A percentile compares a stretch with the other conserved stretches of the same genome.
Conservation (phyloP, 345 rosid genomes). For the Acer saccharum region DNA sequence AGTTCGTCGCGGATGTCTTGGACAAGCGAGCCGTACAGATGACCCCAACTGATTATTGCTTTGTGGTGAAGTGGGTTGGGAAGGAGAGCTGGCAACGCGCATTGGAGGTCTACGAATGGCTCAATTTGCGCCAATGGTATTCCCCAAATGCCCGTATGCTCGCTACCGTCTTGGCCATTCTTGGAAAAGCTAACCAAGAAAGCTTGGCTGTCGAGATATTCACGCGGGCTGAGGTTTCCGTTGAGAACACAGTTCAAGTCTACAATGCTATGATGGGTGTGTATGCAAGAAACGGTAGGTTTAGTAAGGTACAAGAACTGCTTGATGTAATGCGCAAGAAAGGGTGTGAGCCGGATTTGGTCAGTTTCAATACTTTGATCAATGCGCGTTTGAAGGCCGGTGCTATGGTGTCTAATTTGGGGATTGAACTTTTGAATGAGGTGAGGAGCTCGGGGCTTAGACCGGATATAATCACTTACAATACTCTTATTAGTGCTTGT, state of each 20-base stretch:
- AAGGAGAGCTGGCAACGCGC: constrained; percentile 89
- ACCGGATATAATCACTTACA: constrained; percentile 90
- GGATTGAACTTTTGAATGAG: constrained; percentile 63
- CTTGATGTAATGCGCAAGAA: constrained; percentile 74
- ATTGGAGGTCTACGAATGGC: constrained; percentile 92
- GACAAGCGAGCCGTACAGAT: constrained; percentile 73
- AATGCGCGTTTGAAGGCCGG: constrained; percentile 78
- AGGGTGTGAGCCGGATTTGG: constrained; percentile 88
- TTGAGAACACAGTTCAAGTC: constrained; percentile 78
- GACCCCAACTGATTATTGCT: constrained; percentile 91
- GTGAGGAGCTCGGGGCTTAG: constrained; percentile 77
- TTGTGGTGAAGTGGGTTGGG: constrained; percentile 86
- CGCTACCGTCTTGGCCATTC: constrained; percentile 74
- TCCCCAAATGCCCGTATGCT: constrained; percentile 87
- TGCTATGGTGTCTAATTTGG: constrained; percentile 59
- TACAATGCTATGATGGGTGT: constrained; percentile 98
- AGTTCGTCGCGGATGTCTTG: constrained; percentile 81
- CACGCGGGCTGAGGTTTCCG: constrained; percentile 54
- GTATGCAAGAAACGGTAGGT: constrained; percentile 73
- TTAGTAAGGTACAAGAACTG: constrained; percentile 64
- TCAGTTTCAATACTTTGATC: constrained; percentile 91
- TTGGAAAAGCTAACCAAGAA: constrained; percentile 87
- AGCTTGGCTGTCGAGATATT: constrained; percentile 78
- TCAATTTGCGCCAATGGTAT: constrained; percentile 81
- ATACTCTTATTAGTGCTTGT: constrained; percentile 91